Evolutionary conservation across 176 grass and related monocot genomes (phyloP).

Genomic region (Oryza punctata): DNA sequence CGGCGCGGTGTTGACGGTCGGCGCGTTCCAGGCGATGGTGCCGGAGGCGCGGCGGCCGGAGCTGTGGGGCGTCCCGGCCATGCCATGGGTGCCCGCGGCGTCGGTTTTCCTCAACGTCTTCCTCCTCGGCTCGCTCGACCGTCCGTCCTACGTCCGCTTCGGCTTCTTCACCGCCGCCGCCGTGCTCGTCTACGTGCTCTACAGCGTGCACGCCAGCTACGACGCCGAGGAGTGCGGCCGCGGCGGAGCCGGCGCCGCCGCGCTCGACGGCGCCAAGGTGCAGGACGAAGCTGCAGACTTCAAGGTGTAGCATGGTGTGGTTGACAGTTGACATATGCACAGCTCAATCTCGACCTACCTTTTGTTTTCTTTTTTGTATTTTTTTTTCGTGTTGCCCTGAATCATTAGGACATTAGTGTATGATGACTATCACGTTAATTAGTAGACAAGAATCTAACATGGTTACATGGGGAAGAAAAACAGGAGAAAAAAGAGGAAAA

Average conservation of each 20-base stretch:
- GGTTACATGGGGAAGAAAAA: background rate
- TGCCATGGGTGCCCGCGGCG: conserved; percentile 88
- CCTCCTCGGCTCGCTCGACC: conserved; percentile 72
- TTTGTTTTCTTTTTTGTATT: no score
- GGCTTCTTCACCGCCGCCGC: conserved; percentile 62
- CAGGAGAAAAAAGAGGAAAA: background rate
- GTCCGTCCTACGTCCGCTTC: conserved; percentile 76
- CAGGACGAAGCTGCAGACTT: conserved; percentile 37
- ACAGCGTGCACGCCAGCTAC: conserved; percentile 84
- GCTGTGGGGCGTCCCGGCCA: conserved; percentile 86
- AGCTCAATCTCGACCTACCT: background rate
- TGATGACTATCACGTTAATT: background rate
- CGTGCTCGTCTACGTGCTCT: conserved; percentile 72
- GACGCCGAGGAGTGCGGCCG: conserved; percentile 67
- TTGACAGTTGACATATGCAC: background rate
- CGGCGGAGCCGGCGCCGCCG: background rate
- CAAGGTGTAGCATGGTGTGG: conserved; percentile 32
- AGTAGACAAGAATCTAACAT: background rate
- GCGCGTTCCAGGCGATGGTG: conserved; percentile 65
- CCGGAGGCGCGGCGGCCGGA: conserved; percentile 59
- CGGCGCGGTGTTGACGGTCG: conserved; percentile 43
- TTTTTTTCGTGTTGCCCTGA: background rate
- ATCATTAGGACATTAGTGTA: background rate
- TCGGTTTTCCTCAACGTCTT: conserved; percentile 94
- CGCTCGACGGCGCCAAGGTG: conserved; percentile 45